Evolutionary conservation across 352 stramenopile species (phyloP), one percentile per base, ranked within the genome.

Genomic region (Globisporangium spinosum): DNA sequence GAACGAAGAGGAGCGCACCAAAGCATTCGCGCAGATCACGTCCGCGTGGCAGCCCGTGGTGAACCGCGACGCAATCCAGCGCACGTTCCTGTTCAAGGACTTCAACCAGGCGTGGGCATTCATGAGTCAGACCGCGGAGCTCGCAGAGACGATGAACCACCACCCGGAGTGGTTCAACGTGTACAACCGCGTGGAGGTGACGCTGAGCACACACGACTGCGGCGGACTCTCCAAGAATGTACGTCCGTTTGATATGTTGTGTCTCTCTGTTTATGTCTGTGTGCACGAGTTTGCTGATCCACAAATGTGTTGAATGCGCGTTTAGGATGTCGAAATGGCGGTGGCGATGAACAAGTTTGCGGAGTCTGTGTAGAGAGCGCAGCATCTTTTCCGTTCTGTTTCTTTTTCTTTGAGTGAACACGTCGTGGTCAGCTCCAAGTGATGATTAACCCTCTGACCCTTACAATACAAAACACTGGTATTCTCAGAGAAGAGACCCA

Each of bases 111-210:
- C 89, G 2, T 97, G 85, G 79, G 62, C 70, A 32, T 95, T 96
- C 69, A 97, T 95, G 87, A 88, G 62, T 56, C 75, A 82, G 55
- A 76, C 77, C 22, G 89, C 89, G 40, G 72, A 90, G 60, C 72
- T 92, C 35, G 89, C 89, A 3, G 87, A 97, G 75, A 76, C 94
- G 62, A 90, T 98, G 86, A 89, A 98, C 78, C 97, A 99, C 85
- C 97, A 99, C 83, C 97, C 97, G 1, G 97, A 99, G 85, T 99
- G 97, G 97, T 98, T 97, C 77, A 99, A 99, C 75, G 96, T 99
- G 6, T 99, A 99, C 84, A 99, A 99, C 79, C 81, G 79, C 55
- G 97, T 99, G 22, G 85, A 98, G 57, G 94, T 99, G 51, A 98
- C 93, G 51, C 82, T 99, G 22, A 98, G 94, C 59, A 99, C 97